Evolutionary conservation across 1,139 yeast species (phyloP), one percentile per base, ranked within the genome.

Genomic region (Debaryomyces psychrophilus): DNA sequence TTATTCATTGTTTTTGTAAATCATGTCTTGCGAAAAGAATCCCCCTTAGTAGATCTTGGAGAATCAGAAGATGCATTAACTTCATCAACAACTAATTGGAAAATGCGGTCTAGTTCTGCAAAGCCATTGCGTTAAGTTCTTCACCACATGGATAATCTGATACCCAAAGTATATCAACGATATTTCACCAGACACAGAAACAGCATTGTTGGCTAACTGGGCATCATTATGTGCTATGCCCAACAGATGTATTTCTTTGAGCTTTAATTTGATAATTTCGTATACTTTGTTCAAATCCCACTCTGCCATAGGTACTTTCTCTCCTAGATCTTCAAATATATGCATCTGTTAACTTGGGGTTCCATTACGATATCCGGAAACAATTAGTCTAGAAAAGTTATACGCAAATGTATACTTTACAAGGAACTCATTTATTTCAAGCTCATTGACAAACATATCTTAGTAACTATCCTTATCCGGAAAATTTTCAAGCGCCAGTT

Each of bases 301-400:
- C 12, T 31, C 14, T 8, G 18, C 6, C 2, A 12, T 8, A 6
- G 38, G 23, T 5, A 25, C 8, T 25, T 41, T 31, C 25, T 33
- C 22, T 12, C 38, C 44, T 23, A 41, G 17, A 23, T 41, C 6
- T 41, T 41, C 44, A 22, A 41, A 31, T 22, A 41, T 41, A 41
- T 41, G 31, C 31, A 41, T 22, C 23, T 23, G 38, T 9, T 41
- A 38, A 12, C 23, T 25, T 5, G 38, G 31, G 29, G 38, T 31
- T 8, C 46, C 46, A 38, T 43, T 37, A 37, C 39, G 37, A 15
- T 43, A 43, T 12, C 46, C 46, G 29, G 46, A 43, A 9, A 31
- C 28, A 29, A 43, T 25, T 26, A 43, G 38, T 29, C 37, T 43
- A 37, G 45, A 31, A 20, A 43, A 37, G 22, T 43, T 28, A 8